These are phyloP conservation scores for Metarhizium robertsii DNA, from an alignment of 2,329 filamentous ascomycete genomes.

Conservation along the genomic window DNA sequence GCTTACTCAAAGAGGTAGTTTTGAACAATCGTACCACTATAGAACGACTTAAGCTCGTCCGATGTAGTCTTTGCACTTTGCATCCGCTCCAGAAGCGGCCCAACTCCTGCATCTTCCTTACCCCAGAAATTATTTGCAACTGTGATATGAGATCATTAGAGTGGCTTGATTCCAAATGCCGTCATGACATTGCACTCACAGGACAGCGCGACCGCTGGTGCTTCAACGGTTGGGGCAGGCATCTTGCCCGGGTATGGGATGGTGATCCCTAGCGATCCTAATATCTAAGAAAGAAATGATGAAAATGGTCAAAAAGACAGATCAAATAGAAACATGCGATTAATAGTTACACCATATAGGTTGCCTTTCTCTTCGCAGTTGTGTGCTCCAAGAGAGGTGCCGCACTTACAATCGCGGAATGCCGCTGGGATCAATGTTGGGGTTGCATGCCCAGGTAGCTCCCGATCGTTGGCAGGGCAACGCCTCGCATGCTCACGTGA, in stretches of 20 bases:
- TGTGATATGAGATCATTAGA: constrained; percentile 20
- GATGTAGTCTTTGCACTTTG: constrained; percentile 86
- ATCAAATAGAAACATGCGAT: background rate
- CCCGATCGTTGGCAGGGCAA: constrained; percentile 12
- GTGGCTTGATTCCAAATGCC: background rate
- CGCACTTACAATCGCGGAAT: background rate
- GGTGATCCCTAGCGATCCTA: background rate
- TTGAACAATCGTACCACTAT: constrained; percentile 50
- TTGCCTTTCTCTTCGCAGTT: background rate
- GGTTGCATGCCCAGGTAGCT: background rate
- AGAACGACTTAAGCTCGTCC: constrained; percentile 90
- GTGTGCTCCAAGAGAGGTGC: background rate
- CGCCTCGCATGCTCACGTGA: constrained; percentile 16
- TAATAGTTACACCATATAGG: background rate
- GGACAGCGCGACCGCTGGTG: constrained; percentile 57
- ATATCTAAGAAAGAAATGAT: background rate
- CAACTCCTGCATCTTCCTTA: constrained; percentile 94
- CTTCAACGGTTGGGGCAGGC: constrained; percentile 52
- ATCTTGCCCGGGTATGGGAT: constrained; percentile 29
- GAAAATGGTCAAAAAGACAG: background rate
- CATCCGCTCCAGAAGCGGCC: constrained; percentile 88
- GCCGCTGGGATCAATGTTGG: constrained; percentile 2
- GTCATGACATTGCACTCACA: constrained; percentile 35
- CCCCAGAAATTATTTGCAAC: constrained; percentile 99
- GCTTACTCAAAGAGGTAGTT: background rate